These are phyloP conservation scores for Paracorniculantispora psalliotae DNA, from an alignment of 2,329 filamentous ascomycete genomes.

Conservation along the genomic window DNA sequence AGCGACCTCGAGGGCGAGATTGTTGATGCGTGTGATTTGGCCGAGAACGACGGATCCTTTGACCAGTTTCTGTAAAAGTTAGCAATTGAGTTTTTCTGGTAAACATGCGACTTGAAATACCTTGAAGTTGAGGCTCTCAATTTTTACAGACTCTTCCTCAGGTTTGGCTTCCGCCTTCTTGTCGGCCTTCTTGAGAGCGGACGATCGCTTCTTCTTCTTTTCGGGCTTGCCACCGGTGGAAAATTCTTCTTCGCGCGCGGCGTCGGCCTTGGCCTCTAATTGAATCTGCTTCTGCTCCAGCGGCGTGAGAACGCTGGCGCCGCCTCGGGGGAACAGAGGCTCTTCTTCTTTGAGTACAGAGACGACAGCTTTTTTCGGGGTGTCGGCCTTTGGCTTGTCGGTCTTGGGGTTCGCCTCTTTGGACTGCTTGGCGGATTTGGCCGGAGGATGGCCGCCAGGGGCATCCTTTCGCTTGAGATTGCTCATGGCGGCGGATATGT, in stretches of 20 bases:
- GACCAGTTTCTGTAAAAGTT: conserved; percentile 60
- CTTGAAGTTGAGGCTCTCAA: conserved; percentile 88
- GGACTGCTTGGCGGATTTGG: conserved; percentile 44
- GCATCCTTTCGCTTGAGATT: conserved; percentile 55
- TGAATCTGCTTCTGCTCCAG: conserved; percentile 96
- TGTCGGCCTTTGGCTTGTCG: conserved; percentile 21
- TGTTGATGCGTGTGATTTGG: conserved; percentile 75
- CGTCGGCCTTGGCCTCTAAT: conserved; percentile 87
- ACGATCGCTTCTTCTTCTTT: conserved; percentile 54
- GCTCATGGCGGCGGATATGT: conserved; percentile 42
- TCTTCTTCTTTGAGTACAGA: conserved; percentile 69
- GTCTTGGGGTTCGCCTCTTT: conserved; percentile 45
- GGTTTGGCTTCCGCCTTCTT: conserved; percentile 41
- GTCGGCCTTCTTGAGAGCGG: conserved; percentile 47
- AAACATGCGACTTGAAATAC: conserved; percentile 36
- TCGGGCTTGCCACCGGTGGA: conserved; percentile 40
- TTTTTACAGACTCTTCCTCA: conserved; percentile 57
- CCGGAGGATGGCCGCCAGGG: conserved; percentile 44
- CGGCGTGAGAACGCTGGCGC: conserved; percentile 83
- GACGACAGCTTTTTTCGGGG: conserved; percentile 32
- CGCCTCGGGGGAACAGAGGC: conserved; percentile 85
- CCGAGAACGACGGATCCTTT: conserved; percentile 85
- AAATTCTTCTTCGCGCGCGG: conserved; percentile 77
- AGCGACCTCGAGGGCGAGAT: conserved; percentile 72
- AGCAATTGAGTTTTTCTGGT: conserved; percentile 4